Evolutionary conservation across 108 stramenopile genomes (phyloP), one percentile per base, ranked within the genome.

Genomic region (Skeletonema potamos): DNA sequence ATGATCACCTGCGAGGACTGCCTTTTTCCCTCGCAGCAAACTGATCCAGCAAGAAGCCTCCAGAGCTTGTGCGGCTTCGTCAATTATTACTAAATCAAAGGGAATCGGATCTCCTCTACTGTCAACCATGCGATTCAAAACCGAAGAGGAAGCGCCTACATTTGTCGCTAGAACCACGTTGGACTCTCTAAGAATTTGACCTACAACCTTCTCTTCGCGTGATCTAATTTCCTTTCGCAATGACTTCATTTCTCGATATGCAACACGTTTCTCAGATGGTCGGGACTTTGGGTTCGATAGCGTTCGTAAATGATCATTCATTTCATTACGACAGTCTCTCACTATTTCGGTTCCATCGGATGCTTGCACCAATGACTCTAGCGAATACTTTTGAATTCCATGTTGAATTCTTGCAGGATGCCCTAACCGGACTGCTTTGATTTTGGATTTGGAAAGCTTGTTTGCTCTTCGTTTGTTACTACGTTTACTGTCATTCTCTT

Each of bases 71-170:
- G 98, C 99, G 7, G 97, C 98, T 74, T 99, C 99, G 70, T 99
- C 99, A 66, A 99, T 96, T n/a, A 99, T 78, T 6, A 98, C 96
- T 34, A 99, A 72, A 85, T 99, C 99, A 84, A 99, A 99, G n/a
- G 76, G 58, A 59, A 54, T 39, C 55, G 76, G 75, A 28, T 81
- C 69, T 2, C 82, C 86, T 54, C 80, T 74, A 24, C 66, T 55
- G 54, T 86, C 79, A 24, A 90, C 62, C 27, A 89, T 68, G 17
- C 76, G 73, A 67, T 83, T 81, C 20, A 85, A 63, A 27, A 73
- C 58, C 11, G 81, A 75, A 28, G 73, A 55, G 22, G 86, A 86
- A 24, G 95, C 95, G 58, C 97, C 95, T n/a, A 95, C 87, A 62
- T 89, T 93, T 8, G 97, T 97, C 24, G 91, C 82, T 43, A 97